Conservation (phyloP, 2,329 filamentous ascomycete genomes). For the Penicillium occitanis region DNA sequence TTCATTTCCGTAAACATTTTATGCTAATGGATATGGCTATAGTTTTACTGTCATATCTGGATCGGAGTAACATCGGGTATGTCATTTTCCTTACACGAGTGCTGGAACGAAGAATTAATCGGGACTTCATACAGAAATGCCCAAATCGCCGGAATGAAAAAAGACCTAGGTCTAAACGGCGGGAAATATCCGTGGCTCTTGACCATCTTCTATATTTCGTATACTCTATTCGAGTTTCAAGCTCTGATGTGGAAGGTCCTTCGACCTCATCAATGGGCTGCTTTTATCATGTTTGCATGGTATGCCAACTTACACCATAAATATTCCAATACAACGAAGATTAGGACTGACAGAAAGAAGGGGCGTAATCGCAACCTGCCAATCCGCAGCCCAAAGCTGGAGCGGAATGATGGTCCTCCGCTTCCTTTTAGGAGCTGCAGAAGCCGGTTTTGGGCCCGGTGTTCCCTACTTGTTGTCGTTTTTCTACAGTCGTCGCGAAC, state of each 20-base stretch:
- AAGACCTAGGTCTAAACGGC: slow-evolving; percentile 50
- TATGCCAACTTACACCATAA: slow-evolving; percentile 25
- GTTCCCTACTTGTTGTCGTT: slow-evolving; percentile 56
- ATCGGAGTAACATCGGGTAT: slow-evolving; percentile 53
- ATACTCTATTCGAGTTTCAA: slow-evolving; percentile 45
- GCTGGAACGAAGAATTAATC: slow-evolving; percentile 7
- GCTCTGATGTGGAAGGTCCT: slow-evolving; percentile 49
- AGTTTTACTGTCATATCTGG: slow-evolving; percentile 51
- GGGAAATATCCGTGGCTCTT: slow-evolving; percentile 53
- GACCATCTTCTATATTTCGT: slow-evolving; percentile 56
- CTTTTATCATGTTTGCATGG: slow-evolving; percentile 45
- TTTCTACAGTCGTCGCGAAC: slow-evolving; percentile 59
- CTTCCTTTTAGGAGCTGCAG: slow-evolving; percentile 49
- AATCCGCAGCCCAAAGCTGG: slow-evolving; percentile 48
- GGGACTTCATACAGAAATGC: slow-evolving; percentile 47
- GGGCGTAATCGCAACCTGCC: slow-evolving; percentile 51
- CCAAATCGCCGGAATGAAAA: slow-evolving; percentile 54
- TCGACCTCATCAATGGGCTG: slow-evolving; percentile 45
- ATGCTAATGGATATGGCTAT: neutral
- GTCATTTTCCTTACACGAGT: neutral
- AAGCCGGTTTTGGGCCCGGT: slow-evolving; percentile 49
- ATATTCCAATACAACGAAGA: too few species aligned
- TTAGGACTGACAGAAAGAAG: slow-evolving; percentile 28
- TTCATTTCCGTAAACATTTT: neutral
- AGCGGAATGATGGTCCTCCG: slow-evolving; percentile 51